Base-by-base conservation (phyloP, 208 protist species). In the Crithidia acanthocephali region DNA sequence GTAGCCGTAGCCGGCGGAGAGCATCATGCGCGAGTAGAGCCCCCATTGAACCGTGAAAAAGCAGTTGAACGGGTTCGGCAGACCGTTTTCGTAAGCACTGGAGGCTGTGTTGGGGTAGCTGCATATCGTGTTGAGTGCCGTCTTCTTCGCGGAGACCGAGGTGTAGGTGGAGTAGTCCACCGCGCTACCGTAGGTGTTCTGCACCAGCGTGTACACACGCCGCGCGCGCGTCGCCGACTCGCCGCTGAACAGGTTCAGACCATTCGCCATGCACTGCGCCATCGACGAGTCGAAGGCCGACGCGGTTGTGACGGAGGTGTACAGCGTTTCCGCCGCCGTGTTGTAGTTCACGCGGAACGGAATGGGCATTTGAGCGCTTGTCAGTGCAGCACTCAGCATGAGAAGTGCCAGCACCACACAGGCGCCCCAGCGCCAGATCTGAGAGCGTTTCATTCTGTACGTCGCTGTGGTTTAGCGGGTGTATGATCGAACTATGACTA, bases 31-130 rank as follows among this genome's bases (percentile, higher is more conserved):
- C 25, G 59, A 53, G 28, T 53, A 65, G 27, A 65, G 42, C 2
- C 59, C 57, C 59, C 59, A 65, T 27, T 65, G 59, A 20, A 65
- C 53, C 40, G 44, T 65, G 44, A 65, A 65, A 0, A 40, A 16
- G 44, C 59, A 65, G 28, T 27, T 35, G 22, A 1, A 35, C 15
- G 25, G 20, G 28, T 23, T 40, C 8, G 59, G 59, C n/a, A 32
- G 32, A 27, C 6, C 27, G 44, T 11, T 8, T 2, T 3, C 22
- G 20, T 13, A 2, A 42, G 10, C 25, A 4, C 11, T 3, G 28
- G 7, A 23, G n/a, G 33, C 27, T 5, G 1, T 35, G 11, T 62
- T 47, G 18, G 23, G 35, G 23, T 65, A 65, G 5, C 3, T 33
- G 57, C 57, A 62, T 11, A 6, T 3, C n/a, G 33, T 44, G 23